Evolutionary conservation across 495 filamentous ascomycete genomes (phyloP).

Genomic region (Lasiosphaeris hirsuta): DNA sequence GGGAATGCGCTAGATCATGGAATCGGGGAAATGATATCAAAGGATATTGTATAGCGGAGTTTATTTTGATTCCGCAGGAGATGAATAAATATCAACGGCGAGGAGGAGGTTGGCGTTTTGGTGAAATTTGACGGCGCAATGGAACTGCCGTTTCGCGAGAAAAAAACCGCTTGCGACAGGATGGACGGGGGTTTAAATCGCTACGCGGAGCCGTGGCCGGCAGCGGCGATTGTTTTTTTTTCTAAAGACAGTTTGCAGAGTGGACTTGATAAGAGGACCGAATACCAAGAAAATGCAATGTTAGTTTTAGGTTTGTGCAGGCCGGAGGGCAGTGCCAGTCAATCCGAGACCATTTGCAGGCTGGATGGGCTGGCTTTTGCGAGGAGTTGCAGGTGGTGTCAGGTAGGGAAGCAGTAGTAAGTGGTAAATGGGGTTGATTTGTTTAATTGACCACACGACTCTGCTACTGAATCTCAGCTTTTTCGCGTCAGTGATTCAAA

Average conservation of each 20-base stretch:
- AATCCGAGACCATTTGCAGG: too few species aligned
- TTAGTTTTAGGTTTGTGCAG: too few species aligned
- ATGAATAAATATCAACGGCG: background rate
- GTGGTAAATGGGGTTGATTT: conserved; percentile 14
- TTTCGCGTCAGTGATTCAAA: conserved; percentile 30
- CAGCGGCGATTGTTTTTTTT: conserved; percentile 14
- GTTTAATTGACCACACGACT: conserved; percentile 29
- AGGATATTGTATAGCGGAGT: conserved; percentile 2
- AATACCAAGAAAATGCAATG: too few species aligned
- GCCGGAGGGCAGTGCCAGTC: too few species aligned
- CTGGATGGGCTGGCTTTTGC: background rate
- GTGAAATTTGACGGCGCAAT: conserved; percentile 2
- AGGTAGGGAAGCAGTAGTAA: background rate
- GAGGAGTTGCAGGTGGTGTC: background rate
- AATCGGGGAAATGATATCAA: conserved; percentile 1
- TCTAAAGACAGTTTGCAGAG: conserved; percentile 4
- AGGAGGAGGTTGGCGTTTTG: conserved; percentile 9
- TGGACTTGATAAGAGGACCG: background rate
- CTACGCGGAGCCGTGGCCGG: background rate
- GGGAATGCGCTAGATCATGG: conserved; percentile 22
- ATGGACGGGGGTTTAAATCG: background rate
- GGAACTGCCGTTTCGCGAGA: conserved; percentile 12
- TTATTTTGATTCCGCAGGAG: background rate
- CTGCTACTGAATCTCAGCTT: conserved; percentile 19
- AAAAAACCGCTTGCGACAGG: background rate